Percentiles rank a stretch among this genome's conserved stretches.
Conservation (phyloP, 495 filamentous ascomycete genomes). For the Aspergillus incahuasiensis region DNA sequence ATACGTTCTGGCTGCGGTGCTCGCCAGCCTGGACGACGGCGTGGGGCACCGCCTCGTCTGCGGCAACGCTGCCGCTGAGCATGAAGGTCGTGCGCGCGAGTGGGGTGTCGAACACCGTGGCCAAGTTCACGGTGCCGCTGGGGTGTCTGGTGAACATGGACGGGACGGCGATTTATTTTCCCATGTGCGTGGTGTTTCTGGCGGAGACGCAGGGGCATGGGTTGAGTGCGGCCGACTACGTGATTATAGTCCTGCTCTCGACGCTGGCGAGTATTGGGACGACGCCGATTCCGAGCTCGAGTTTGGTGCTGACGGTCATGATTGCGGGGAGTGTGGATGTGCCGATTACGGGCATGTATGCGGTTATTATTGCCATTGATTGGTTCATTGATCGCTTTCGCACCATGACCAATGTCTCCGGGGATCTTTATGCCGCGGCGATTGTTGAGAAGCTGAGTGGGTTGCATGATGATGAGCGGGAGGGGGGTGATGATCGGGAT, state of each 20-base stretch:
- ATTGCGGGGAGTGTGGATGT: conserved; percentile 12
- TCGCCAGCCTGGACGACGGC: conserved; percentile 3
- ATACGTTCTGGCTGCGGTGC: conserved; percentile 6
- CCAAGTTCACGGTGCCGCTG: conserved; percentile 8
- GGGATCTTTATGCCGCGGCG: conserved; percentile 5
- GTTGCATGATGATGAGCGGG: background rate
- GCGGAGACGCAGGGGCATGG: conserved; percentile 8
- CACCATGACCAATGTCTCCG: conserved; percentile 6
- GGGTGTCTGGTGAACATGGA: conserved; percentile 14
- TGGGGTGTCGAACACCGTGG: conserved; percentile 7
- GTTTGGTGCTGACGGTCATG: conserved; percentile 10
- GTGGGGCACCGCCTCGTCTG: conserved; percentile 9
- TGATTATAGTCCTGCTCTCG: conserved; percentile 9
- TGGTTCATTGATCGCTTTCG: conserved; percentile 14
- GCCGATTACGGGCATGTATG: conserved; percentile 11
- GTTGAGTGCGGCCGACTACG: conserved; percentile 6
- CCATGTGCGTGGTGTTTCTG: conserved; percentile 10
- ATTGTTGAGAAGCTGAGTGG: conserved; percentile 7
- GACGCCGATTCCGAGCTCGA: conserved; percentile 12
- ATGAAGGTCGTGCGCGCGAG: background rate
- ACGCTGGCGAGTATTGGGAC: conserved; percentile 12
- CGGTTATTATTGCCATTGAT: conserved; percentile 10
- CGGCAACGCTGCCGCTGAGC: conserved; percentile 7
- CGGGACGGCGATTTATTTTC: conserved; percentile 14
- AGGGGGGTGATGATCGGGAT: background rate